Conservation (phyloP, 306 rosid species). For the Delonix regia region DNA sequence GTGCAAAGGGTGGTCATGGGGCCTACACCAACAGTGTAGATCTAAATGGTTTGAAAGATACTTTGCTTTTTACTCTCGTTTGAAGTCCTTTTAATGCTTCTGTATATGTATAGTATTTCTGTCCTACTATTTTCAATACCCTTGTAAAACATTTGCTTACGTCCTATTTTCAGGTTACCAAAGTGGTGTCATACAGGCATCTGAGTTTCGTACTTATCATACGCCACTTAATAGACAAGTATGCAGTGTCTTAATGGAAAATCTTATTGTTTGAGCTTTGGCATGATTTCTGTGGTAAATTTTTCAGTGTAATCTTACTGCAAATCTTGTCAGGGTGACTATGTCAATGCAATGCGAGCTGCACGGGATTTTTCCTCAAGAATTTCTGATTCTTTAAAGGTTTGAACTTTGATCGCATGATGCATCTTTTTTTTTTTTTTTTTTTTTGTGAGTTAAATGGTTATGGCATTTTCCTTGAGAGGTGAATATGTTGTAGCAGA, state of each 20-base stretch:
- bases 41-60: constrained; percentile 67
- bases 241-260: constrained; percentile 38
- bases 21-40: constrained; percentile 97
- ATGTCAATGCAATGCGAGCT: constrained; percentile 80
- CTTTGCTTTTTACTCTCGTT: not conserved
- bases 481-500: not conserved
- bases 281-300: constrained; percentile 10
- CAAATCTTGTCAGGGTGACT: constrained; percentile 72
- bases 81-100: constrained; percentile 12
- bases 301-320: constrained; percentile 38
- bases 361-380: constrained; percentile 82
- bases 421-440: constrained; percentile 6
- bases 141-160: constrained; percentile 30
- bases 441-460: not conserved
- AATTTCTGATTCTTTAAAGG: constrained; percentile 80
- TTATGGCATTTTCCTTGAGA: not conserved
- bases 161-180: constrained; percentile 67
- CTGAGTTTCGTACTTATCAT: constrained; percentile 97
- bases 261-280: constrained; percentile 28
- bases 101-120: not conserved
- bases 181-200: constrained; percentile 78
- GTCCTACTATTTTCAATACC: constrained; percentile 21
- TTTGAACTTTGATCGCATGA: constrained; percentile 35
- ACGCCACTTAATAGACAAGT: constrained; percentile 91
- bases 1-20: constrained; percentile 99